phyloP scores from a whole-genome alignment of 2,329 filamentous ascomycete genomes.

The Cadophora sp. region DNA sequence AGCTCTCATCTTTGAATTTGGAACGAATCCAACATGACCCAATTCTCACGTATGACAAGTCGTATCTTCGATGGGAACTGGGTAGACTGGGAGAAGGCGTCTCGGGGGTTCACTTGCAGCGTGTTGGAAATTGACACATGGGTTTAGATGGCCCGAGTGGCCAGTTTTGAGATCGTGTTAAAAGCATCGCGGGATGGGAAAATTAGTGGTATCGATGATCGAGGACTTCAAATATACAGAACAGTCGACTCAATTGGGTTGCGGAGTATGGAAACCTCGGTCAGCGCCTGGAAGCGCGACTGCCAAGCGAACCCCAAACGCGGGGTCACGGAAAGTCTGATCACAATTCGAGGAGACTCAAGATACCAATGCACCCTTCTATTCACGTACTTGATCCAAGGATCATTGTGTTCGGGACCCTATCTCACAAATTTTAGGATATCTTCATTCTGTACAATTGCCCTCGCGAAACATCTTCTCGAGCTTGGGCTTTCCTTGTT shows the following conservation, averaged over 20 bases:
- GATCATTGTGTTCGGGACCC: neutral
- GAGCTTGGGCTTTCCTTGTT: too few relatives aligned
- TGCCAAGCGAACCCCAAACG: neutral
- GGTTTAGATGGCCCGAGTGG: neutral
- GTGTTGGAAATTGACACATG: too few relatives aligned
- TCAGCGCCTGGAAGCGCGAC: neutral
- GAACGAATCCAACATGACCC: too few relatives aligned
- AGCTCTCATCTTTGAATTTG: too few relatives aligned
- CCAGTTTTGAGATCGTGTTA: neutral
- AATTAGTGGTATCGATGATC: neutral
- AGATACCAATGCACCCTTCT: neutral
- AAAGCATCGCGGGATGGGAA: neutral
- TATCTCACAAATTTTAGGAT: neutral
- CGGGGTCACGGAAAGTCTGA: neutral
- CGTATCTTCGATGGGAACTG: too few relatives aligned
- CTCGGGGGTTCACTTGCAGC: too few relatives aligned
- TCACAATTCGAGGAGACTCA: neutral
- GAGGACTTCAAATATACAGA: neutral
- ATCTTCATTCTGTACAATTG: too few relatives aligned
- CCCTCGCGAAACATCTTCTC: too few relatives aligned
- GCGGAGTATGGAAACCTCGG: neutral
- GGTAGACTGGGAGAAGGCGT: too few relatives aligned
- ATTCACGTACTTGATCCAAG: neutral
- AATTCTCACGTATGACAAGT: too few relatives aligned
- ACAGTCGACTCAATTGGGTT: neutral